Conservation (phyloP, 2,329 filamentous ascomycete genomes). For the Tolypocladium amazonense region DNA sequence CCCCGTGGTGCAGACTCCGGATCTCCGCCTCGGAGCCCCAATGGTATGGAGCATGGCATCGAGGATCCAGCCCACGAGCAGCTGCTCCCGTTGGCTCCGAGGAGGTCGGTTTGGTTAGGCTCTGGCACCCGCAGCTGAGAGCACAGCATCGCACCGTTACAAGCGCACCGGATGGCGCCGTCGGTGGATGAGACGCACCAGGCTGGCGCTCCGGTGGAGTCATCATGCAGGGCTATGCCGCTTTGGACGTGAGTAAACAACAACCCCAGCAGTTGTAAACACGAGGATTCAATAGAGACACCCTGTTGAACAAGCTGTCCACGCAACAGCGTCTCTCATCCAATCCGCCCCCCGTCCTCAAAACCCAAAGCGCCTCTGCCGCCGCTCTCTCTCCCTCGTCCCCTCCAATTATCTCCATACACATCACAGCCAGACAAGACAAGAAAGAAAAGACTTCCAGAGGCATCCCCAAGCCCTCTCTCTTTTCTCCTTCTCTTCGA, state of each 20-base stretch:
- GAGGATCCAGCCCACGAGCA: not conserved
- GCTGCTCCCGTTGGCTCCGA: not conserved
- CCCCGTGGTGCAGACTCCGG: not conserved
- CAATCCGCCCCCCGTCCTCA: constrained; percentile 25
- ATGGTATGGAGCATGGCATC: not conserved
- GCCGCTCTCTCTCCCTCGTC: constrained; percentile 13
- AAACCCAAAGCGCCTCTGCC: constrained; percentile 26
- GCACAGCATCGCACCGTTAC: not conserved
- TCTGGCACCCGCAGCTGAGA: not conserved
- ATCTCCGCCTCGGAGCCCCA: not conserved
- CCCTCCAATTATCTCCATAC: constrained; percentile 28
- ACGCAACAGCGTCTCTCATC: constrained; percentile 8
- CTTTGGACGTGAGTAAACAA: constrained; percentile 16
- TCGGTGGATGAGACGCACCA: constrained; percentile 6
- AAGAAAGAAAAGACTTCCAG: constrained; percentile 24
- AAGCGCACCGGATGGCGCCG: not conserved
- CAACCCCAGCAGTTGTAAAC: constrained; percentile 9
- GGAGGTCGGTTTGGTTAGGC: not conserved
- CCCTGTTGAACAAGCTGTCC: constrained; percentile 10
- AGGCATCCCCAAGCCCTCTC: constrained; percentile 18
- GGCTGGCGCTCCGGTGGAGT: constrained; percentile 7
- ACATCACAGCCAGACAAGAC: constrained; percentile 18
- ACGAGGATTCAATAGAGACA: constrained; percentile 11
- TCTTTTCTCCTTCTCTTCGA: constrained; percentile 28
- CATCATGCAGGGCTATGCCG: constrained; percentile 10